Percentiles rank a stretch among this genome's conserved stretches.
Evolutionary conservation across 257 asterid genomes (phyloP).

Genomic region (Solanum pimpinellifolium): DNA sequence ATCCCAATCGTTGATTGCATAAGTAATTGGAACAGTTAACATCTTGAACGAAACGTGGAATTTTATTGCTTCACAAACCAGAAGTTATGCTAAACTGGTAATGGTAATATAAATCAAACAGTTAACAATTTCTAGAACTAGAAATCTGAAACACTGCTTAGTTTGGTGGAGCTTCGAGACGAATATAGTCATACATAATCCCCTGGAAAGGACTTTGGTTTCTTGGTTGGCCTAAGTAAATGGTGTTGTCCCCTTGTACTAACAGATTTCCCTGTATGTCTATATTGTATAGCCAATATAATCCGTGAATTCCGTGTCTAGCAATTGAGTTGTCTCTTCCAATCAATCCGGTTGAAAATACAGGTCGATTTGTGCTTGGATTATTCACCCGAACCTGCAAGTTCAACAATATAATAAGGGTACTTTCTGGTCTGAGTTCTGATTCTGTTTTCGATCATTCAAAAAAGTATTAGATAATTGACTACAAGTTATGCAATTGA

Average conservation of each 20-base stretch:
- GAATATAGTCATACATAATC: slow-evolving; percentile 67
- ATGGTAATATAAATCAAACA: background rate
- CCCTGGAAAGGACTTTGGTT: slow-evolving; percentile 44
- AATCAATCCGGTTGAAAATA: slow-evolving; percentile 44
- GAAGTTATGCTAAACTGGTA: background rate
- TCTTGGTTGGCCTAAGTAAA: slow-evolving; percentile 53
- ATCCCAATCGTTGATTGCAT: background rate
- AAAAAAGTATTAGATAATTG: background rate
- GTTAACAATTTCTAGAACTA: background rate
- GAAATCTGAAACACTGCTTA: background rate
- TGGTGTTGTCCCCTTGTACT: slow-evolving; percentile 32
- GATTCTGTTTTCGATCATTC: background rate
- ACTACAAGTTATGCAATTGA: background rate
- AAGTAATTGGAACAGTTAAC: background rate
- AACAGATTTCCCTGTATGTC: slow-evolving; percentile 25
- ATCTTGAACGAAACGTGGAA: background rate
- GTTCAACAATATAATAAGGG: background rate
- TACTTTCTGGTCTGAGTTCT: background rate
- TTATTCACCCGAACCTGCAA: slow-evolving; percentile 48
- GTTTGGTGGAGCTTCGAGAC: slow-evolving; percentile 40
- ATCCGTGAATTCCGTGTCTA: slow-evolving; percentile 77
- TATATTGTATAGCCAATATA: slow-evolving; percentile 54
- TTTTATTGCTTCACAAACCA: background rate
- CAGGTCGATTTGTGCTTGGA: slow-evolving; percentile 16
- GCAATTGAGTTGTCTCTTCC: slow-evolving; percentile 81